Evolutionary conservation across 2,329 filamentous ascomycete genomes (phyloP), one percentile per base, ranked within the genome.

Genomic region (Fusarium tjaetaba): DNA sequence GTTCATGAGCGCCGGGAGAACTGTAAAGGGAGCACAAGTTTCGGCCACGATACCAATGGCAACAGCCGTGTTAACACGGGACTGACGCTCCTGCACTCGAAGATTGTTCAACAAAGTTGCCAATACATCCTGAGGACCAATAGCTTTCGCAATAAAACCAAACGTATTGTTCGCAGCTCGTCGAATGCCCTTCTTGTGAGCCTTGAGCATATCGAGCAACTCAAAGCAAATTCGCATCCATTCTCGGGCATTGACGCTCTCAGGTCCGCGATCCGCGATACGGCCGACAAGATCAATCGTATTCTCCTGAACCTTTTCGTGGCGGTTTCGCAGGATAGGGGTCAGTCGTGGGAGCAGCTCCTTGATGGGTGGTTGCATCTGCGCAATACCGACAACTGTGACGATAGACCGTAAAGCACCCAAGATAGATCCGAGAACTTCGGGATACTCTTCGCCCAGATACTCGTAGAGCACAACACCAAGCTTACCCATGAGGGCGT

Each of bases 151-250:
- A 79, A 99, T 99, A 88, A 98, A 99, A 82, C 96, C 96, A 79
- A 99, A 99, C 0, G 96, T 99, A 86, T 99, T 99, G 89, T 99
- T 99, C 77, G 96, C 97, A 28, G 96, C 96, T 82, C 96, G 93
- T 74, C 96, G 93, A 77, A 99, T 99, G 74, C 96, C 97, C 88
- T 99, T 99, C 86, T 99, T 99, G 87, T 99, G 96, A 11, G 96
- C 96, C 85, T 99, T 99, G 79, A 99, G 90, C 96, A 99, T 99
- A 84, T 99, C 96, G 36, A 99, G 90, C 61, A 99, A 87, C 85
- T 99, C 96, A 83, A 99, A 99, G 85, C 96, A 99, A 82, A 99
- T 99, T 81, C 96, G 92, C 97, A 99, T 99, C 96, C 96, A 99
- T 84, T 99, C 96, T 79, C 96, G 91, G 20, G 96, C 95, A 80